Conservation (phyloP, 1,284 basidiomycete species). For the Cutaneotrichosporon sp. region DNA sequence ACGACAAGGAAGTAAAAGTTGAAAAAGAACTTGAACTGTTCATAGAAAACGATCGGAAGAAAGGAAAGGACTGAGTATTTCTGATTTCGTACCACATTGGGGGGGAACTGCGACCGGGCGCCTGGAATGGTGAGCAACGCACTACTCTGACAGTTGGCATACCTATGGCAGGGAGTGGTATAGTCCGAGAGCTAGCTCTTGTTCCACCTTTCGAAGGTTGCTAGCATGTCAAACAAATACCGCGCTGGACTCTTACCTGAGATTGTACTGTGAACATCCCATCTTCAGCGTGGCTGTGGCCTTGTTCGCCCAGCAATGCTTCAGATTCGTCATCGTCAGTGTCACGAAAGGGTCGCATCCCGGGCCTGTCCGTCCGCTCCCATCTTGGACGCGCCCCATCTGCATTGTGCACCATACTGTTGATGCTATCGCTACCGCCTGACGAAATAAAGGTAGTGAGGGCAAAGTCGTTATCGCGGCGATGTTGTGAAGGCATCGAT, state of each 20-base stretch:
- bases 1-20: slow-evolving; percentile 98
- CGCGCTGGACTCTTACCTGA: not conserved
- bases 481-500: slow-evolving; percentile 5
- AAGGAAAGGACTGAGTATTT: slow-evolving; percentile 96
- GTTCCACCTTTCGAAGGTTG: not conserved
- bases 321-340: slow-evolving; percentile 10
- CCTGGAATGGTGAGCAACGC: slow-evolving; percentile 8
- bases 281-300: too few species aligned
- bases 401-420: not conserved
- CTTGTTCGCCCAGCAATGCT: slow-evolving; percentile 3
- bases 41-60: slow-evolving; percentile 93
- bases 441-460: slow-evolving; percentile 4
- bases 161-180: not conserved
- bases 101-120: slow-evolving; percentile 45
- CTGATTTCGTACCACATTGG: slow-evolving; percentile 93
- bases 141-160: not conserved
- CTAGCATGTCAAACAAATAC: too few species aligned
- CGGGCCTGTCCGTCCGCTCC: too few species aligned
- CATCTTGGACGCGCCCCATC: not conserved
- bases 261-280: not conserved
- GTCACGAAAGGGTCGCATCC: too few species aligned
- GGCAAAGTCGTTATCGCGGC: slow-evolving; percentile 1
- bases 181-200: not conserved
- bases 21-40: slow-evolving; percentile 99
- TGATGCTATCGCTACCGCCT: not conserved